A percentile compares a stretch with the other conserved stretches of the same genome.
Conservation (phyloP, 495 filamentous ascomycete genomes). For the Daldinia grandis region DNA sequence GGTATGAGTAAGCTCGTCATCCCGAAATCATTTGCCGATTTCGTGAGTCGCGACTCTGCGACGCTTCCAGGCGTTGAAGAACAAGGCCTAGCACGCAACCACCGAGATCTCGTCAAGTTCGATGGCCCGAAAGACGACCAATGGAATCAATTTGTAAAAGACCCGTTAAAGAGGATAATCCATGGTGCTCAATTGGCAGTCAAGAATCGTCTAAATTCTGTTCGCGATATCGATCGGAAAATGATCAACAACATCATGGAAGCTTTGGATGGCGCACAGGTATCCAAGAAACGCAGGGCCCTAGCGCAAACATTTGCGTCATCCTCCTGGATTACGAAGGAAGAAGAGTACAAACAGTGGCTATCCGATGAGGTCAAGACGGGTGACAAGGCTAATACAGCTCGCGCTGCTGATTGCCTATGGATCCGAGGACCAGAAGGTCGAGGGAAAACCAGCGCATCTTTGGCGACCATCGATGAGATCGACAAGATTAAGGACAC, state of each 20-base stretch:
- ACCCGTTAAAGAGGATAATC: constrained; percentile 44
- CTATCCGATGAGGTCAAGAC: constrained; percentile 25
- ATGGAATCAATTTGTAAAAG: constrained; percentile 46
- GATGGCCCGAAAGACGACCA: constrained; percentile 45
- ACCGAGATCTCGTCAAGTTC: constrained; percentile 49
- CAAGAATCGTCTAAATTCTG: constrained; percentile 47
- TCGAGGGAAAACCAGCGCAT: constrained; percentile 49
- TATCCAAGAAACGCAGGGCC: constrained; percentile 41
- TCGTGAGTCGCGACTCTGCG: constrained; percentile 49
- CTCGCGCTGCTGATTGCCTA: constrained; percentile 37
- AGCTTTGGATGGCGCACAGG: constrained; percentile 38
- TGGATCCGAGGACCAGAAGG: constrained; percentile 52
- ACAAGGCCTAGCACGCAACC: constrained; percentile 46
- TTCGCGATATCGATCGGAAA: constrained; percentile 43
- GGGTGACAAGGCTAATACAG: not conserved
- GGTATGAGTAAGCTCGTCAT: constrained; percentile 37
- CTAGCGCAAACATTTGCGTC: constrained; percentile 41
- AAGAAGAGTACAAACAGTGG: constrained; percentile 47
- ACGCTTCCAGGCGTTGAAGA: constrained; percentile 45
- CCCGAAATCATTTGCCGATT: constrained; percentile 40
- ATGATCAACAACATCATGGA: constrained; percentile 45
- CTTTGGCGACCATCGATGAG: constrained; percentile 44
- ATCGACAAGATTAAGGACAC: constrained; percentile 41
- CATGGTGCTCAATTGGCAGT: constrained; percentile 46
- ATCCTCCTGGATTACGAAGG: constrained; percentile 49